Conservation (phyloP, 805 yeast species). For the Candida cerambycidarum region DNA sequence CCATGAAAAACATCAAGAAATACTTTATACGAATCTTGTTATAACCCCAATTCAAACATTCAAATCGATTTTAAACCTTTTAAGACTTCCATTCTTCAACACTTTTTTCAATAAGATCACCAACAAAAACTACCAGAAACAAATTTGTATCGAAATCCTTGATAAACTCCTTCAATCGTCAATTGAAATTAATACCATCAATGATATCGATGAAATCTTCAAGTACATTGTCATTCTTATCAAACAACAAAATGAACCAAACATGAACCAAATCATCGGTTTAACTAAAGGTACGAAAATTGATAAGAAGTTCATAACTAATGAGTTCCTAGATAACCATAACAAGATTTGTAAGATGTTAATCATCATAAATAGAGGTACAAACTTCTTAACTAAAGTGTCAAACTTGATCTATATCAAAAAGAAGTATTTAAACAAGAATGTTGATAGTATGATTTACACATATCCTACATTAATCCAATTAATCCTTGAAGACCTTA, state of each 20-base stretch:
- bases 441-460: slow-evolving; percentile 55
- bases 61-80: slow-evolving; percentile 37
- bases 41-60: slow-evolving; percentile 50
- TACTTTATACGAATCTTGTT: slow-evolving; percentile 47
- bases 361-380: slow-evolving; percentile 51
- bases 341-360: slow-evolving; percentile 69
- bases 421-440: slow-evolving; percentile 50
- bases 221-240: slow-evolving; percentile 58
- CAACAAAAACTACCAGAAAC: slow-evolving; percentile 49
- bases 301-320: slow-evolving; percentile 25
- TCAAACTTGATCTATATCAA: slow-evolving; percentile 34
- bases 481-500: slow-evolving; percentile 57
- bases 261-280: slow-evolving; percentile 42
- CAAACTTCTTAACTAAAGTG: slow-evolving; percentile 40
- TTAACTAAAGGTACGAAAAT: slow-evolving; percentile 32
- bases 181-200: slow-evolving; percentile 29
- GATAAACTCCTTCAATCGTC: slow-evolving; percentile 47
- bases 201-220: slow-evolving; percentile 58
- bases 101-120: slow-evolving; percentile 54
- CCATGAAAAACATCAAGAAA: slow-evolving; percentile 23
- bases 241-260: slow-evolving; percentile 29
- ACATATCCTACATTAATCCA: slow-evolving; percentile 78
- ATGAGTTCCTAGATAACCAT: slow-evolving; percentile 46
- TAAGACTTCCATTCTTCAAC: slow-evolving; percentile 50
- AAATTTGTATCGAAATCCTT: slow-evolving; percentile 61